phyloP scores from a whole-genome alignment of 148 eudicot species.

The Chenopodium suecicum region DNA sequence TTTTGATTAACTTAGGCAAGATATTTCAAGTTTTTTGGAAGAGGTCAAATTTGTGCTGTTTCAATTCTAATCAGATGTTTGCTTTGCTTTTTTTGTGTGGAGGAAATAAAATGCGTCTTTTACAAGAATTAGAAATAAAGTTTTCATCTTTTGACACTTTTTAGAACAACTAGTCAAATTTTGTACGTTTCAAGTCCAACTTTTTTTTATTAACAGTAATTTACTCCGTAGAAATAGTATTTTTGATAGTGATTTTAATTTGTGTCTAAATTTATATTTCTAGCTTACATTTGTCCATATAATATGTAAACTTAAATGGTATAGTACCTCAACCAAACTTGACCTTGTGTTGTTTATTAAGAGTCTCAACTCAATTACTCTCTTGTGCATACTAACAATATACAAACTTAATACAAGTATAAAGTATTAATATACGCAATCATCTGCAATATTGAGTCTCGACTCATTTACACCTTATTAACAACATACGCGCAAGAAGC shows the following conservation, averaged over 20 bases:
- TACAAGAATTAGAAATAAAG: not conserved
- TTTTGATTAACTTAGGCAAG: not conserved
- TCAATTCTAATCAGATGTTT: not conserved
- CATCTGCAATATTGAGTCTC: too few species aligned
- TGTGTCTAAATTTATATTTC: not conserved
- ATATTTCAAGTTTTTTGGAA: not conserved
- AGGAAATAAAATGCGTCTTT: not conserved
- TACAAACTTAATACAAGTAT: too few species aligned
- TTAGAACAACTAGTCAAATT: not conserved
- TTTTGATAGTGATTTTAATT: not conserved
- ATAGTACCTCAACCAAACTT: too few species aligned
- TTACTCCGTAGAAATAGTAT: too few species aligned
- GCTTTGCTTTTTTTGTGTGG: not conserved
- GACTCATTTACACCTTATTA: too few species aligned
- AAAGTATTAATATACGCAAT: too few species aligned
- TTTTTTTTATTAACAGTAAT: not conserved
- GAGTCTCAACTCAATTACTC: too few species aligned
- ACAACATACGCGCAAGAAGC: too few species aligned
- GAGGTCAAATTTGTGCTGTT: not conserved
- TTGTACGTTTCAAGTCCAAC: constrained; percentile 5
- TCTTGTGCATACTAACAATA: too few species aligned
- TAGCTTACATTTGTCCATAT: not conserved
- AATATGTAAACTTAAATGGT: too few species aligned
- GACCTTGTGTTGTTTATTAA: too few species aligned
- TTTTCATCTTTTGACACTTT: not conserved